phyloP scores from a whole-genome alignment of 805 yeast genomes.

The Zygotorulaspora chibaensis region DNA sequence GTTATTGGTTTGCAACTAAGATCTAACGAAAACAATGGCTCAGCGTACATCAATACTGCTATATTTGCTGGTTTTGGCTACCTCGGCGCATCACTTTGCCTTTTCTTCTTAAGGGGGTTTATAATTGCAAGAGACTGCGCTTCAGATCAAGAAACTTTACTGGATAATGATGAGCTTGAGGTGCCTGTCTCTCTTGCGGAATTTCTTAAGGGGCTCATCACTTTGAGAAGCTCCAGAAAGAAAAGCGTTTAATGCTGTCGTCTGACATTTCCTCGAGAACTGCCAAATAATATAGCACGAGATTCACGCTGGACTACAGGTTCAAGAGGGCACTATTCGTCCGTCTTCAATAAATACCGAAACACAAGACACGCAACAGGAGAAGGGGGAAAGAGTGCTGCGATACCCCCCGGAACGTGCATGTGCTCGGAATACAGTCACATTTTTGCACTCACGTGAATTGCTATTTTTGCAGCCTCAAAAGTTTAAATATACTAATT shows the following conservation, averaged over 20 bases:
- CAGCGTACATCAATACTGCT: slow-evolving; percentile 45
- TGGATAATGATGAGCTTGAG: slow-evolving; percentile 21
- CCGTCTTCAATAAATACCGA: no score
- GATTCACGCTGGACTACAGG: no score
- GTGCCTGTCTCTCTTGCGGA: slow-evolving; percentile 14
- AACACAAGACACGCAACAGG: no score
- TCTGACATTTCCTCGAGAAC: no score
- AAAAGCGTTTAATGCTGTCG: not conserved
- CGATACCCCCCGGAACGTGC: no score
- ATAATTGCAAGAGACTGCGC: slow-evolving; percentile 46
- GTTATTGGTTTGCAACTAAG: slow-evolving; percentile 55
- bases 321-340: no score
- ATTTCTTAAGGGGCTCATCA: not conserved
- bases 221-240: not conserved
- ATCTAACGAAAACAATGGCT: slow-evolving; percentile 14
- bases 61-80: slow-evolving; percentile 55
- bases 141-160: slow-evolving; percentile 21
- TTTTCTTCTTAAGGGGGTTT: slow-evolving; percentile 50
- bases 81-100: slow-evolving; percentile 40
- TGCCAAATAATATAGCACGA: no score
- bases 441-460: no score
- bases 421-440: no score
- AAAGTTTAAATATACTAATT: no score
- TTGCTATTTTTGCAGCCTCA: no score
- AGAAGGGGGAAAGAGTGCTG: no score